Conservation (phyloP, 2,329 filamentous ascomycete genomes). For the Fusarium tupiense region DNA sequence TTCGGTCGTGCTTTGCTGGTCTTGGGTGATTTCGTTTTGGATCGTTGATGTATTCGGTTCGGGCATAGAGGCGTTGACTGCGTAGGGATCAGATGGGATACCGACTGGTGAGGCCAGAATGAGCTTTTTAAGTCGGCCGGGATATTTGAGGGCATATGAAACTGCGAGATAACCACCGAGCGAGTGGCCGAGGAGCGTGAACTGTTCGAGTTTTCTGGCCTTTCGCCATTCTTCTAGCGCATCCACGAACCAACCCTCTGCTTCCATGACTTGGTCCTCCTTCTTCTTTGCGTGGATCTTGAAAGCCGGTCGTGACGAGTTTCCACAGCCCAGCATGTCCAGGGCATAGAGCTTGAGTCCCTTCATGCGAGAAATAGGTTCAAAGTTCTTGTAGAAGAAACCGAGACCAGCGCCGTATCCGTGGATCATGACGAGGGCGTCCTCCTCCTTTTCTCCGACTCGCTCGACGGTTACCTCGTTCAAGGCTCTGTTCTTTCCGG, state of each 20-base stretch:
- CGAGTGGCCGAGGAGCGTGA: slow-evolving; percentile 92
- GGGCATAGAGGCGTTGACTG: slow-evolving; percentile 81
- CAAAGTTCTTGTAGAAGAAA: slow-evolving; percentile 99
- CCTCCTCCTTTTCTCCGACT: slow-evolving; percentile 78
- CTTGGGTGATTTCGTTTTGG: slow-evolving; percentile 81
- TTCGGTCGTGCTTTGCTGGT: slow-evolving; percentile 65
- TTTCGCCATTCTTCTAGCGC: slow-evolving; percentile 95
- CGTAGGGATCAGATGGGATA: slow-evolving; percentile 93
- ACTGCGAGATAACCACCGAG: slow-evolving; percentile 95
- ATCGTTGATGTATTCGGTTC: slow-evolving; percentile 79
- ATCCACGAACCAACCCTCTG: slow-evolving; percentile 96
- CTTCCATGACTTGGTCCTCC: slow-evolving; percentile 83
- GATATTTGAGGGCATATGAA: slow-evolving; percentile 96
- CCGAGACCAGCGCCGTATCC: slow-evolving; percentile 96
- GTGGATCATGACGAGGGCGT: slow-evolving; percentile 94
- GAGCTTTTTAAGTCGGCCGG: slow-evolving; percentile 92
- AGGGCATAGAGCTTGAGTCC: slow-evolving; percentile 93
- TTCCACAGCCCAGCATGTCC: slow-evolving; percentile 96
- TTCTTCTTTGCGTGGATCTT: slow-evolving; percentile 84
- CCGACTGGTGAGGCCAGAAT: slow-evolving; percentile 95
- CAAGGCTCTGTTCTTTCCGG: slow-evolving; percentile 85
- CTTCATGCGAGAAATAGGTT: slow-evolving; percentile 78
- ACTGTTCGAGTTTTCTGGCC: slow-evolving; percentile 87
- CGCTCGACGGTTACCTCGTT: slow-evolving; percentile 95
- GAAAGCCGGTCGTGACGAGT: slow-evolving; percentile 85